These are phyloP conservation scores for Rhinocladiella similis DNA, from an alignment of 2,329 filamentous ascomycete genomes.

Conservation along the genomic window DNA sequence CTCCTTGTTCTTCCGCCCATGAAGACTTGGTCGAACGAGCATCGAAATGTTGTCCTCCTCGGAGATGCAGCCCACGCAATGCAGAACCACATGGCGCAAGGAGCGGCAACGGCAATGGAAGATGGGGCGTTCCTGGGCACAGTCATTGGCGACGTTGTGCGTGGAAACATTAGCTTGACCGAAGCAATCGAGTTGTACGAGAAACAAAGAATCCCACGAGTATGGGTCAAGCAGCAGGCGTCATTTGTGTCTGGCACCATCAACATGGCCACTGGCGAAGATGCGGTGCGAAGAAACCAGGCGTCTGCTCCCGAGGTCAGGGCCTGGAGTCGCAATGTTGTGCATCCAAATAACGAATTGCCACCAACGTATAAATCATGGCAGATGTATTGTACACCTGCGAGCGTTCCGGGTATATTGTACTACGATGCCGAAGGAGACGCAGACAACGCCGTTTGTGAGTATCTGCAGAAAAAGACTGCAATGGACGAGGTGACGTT, in stretches of 20 bases:
- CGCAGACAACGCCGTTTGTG: constrained; percentile 25
- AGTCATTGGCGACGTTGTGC: constrained; percentile 38
- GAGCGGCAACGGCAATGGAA: constrained; percentile 48
- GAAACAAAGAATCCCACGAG: constrained; percentile 44
- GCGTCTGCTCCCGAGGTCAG: constrained; percentile 17
- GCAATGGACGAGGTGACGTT: constrained; percentile 19
- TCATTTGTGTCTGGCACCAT: constrained; percentile 28
- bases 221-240: constrained; percentile 44
- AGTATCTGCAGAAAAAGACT: constrained; percentile 21
- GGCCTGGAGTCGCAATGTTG: constrained; percentile 9
- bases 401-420: constrained; percentile 20
- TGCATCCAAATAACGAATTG: constrained; percentile 12
- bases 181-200: constrained; percentile 44
- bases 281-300: constrained; percentile 10
- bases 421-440: constrained; percentile 27
- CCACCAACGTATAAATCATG: constrained; percentile 22
- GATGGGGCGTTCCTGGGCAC: constrained; percentile 44
- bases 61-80: constrained; percentile 41
- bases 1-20: constrained; percentile 46
- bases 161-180: constrained; percentile 35
- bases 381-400: constrained; percentile 19
- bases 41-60: constrained; percentile 47
- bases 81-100: constrained; percentile 48
- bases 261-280: constrained; percentile 19
- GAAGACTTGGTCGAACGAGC: constrained; percentile 42